Evolutionary conservation across 2,329 filamentous ascomycete genomes (phyloP), one percentile per base, ranked within the genome.

Genomic region (Hypoxylon sp.): DNA sequence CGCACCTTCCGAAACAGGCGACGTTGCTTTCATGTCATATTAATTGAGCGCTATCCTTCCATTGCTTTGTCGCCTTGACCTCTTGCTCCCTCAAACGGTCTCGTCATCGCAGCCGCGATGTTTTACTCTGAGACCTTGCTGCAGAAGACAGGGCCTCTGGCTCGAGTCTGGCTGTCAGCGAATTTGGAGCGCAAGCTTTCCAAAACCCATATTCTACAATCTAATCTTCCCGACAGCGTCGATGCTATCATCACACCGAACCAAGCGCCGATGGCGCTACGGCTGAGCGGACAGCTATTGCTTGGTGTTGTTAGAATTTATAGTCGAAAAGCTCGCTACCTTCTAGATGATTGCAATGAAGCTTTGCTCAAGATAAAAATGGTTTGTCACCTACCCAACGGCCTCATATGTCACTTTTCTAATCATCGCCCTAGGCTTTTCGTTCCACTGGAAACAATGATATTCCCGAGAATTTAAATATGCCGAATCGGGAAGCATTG

Each of bases 131-230:
- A 97, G 85, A 94, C 94, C 61, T 89, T 99, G 66, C 89, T 99
- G 76, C 94, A 94, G 80, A 97, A 97, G 90, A 97, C 94, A 76
- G 96, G 96, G 85, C 95, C 96, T 78, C 84, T 99, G 86, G 96
- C 96, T 83, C 93, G 94, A 79, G 94, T 98, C 83, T 99, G 96
- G 96, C 89, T 98, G 69, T 97, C 96, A 33, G 94, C 96, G 84
- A 99, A 98, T 82, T 87, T 98, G 72, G 96, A 98, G 88, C 94
- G 95, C 86, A 99, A 98, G 84, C 90, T 99, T 67, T 97, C 94
- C 74, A 99, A 99, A 83, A 94, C 94, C 71, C 94, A 98, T 77
- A 96, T 98, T 73, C 81, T 99, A 71, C 94, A 97, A 79, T 95
- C 94, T 66, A 97, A 97, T 83, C 92, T 99, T 74, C 92, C 95